Conservation (phyloP, 2,329 filamentous ascomycete species). For the Epicoccum nigrum region DNA sequence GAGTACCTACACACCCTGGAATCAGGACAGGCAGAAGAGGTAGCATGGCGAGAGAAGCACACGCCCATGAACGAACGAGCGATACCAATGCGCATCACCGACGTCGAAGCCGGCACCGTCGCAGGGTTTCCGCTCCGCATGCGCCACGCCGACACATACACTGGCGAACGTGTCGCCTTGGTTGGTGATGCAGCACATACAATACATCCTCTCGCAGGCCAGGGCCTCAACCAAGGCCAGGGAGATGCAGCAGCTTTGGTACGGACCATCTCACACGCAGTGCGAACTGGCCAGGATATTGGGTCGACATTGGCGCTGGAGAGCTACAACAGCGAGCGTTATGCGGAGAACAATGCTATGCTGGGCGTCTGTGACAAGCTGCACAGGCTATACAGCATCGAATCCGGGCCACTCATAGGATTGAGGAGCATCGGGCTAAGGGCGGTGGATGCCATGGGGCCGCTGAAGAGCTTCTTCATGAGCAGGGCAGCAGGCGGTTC, state of each 20-base stretch:
- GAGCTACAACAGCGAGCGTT: constrained; percentile 79
- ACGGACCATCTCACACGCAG: constrained; percentile 74
- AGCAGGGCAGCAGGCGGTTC: constrained; percentile 59
- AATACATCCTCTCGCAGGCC: constrained; percentile 90
- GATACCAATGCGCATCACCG: constrained; percentile 70
- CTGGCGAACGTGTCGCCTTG: constrained; percentile 85
- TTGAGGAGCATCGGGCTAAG: constrained; percentile 77
- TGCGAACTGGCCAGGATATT: constrained; percentile 84
- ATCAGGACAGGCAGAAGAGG: constrained; percentile 67
- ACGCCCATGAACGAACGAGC: constrained; percentile 57
- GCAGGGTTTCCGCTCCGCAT: constrained; percentile 91
- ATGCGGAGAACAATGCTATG: constrained; percentile 78
- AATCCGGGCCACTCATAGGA: constrained; percentile 78
- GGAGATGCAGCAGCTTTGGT: constrained; percentile 84
- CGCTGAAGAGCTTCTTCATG: constrained; percentile 88
- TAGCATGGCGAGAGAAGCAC: constrained; percentile 81
- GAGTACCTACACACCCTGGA: constrained; percentile 75
- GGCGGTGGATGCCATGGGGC: constrained; percentile 74
- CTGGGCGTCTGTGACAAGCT: constrained; percentile 86
- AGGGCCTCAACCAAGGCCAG: constrained; percentile 92
- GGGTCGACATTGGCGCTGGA: constrained; percentile 80
- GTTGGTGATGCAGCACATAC: constrained; percentile 96
- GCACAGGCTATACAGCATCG: constrained; percentile 88
- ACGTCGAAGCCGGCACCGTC: constrained; percentile 77
- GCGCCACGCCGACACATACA: constrained; percentile 93